Evolutionary conservation across 2,329 filamentous ascomycete species (phyloP).

Genomic region (Paecilomyces formosus): DNA sequence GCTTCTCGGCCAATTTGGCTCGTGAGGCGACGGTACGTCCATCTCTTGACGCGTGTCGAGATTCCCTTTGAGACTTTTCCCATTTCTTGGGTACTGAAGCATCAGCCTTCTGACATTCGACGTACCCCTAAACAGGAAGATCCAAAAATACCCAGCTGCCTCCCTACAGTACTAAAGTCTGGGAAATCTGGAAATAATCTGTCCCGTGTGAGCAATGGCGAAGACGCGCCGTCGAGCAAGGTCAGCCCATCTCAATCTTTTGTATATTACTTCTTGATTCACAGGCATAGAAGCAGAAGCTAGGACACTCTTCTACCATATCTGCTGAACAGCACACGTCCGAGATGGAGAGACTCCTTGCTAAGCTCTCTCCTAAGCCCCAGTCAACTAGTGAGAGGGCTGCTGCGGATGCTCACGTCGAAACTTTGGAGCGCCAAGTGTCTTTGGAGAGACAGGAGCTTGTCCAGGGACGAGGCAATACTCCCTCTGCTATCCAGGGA

Average conservation of each 20-base stretch:
- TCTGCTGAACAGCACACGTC: conserved; percentile 21
- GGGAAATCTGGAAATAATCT: conserved; percentile 29
- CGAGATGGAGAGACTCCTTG: conserved; percentile 58
- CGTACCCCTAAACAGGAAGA: conserved; percentile 18
- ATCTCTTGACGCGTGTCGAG: background rate
- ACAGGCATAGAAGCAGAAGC: conserved; percentile 41
- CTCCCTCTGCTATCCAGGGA: conserved; percentile 7
- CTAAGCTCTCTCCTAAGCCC: conserved; percentile 33
- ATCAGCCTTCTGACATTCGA: background rate
- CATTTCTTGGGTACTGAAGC: background rate
- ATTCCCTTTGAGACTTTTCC: background rate
- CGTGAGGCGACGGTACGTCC: conserved; percentile 20
- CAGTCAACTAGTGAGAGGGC: conserved; percentile 9
- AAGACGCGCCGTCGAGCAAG: conserved; percentile 27
- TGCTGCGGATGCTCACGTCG: conserved; percentile 49
- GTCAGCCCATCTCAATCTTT: conserved; percentile 16
- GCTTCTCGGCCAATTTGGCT: conserved; percentile 12
- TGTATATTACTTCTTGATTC: conserved; percentile 15
- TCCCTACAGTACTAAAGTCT: conserved; percentile 23
- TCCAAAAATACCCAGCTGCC: conserved; percentile 14
- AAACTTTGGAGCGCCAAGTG: conserved; percentile 64
- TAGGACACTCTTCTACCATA: conserved; percentile 28
- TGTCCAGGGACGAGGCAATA: conserved; percentile 26
- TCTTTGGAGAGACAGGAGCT: conserved; percentile 54
- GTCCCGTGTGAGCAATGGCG: conserved; percentile 11